phyloP scores from a whole-genome alignment of 2,329 filamentous ascomycete genomes.

The Mycosphaerelloides madeirae region DNA sequence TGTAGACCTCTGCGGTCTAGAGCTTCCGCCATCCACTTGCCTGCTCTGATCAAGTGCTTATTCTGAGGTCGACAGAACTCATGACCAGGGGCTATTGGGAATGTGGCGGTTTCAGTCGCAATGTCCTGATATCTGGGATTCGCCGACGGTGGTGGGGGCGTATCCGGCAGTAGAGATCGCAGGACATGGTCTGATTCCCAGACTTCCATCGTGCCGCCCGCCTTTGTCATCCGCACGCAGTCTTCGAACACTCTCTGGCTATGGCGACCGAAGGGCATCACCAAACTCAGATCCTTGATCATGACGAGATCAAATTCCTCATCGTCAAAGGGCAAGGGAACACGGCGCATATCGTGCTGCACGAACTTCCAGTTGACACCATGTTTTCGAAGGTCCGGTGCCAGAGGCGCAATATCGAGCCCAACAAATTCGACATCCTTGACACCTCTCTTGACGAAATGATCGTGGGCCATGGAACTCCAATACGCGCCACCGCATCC shows the following conservation, averaged over 20 bases:
- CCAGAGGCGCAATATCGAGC: constrained; percentile 72
- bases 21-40: constrained; percentile 72
- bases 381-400: constrained; percentile 59
- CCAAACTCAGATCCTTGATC: constrained; percentile 74
- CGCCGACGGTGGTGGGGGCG: constrained; percentile 54
- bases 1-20: constrained; percentile 67
- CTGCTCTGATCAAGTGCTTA: constrained; percentile 76
- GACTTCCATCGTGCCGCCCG: constrained; percentile 75
- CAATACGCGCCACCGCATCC: constrained; percentile 86
- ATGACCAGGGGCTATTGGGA: constrained; percentile 75
- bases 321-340: constrained; percentile 72
- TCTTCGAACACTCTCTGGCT: constrained; percentile 62
- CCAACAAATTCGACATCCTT: constrained; percentile 72
- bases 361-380: constrained; percentile 86
- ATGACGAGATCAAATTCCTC: constrained; percentile 84
- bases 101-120: constrained; percentile 69
- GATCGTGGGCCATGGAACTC: constrained; percentile 81
- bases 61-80: constrained; percentile 78
- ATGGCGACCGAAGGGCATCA: constrained; percentile 53
- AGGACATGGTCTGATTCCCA: constrained; percentile 87
- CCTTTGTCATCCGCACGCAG: constrained; percentile 68
- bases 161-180: constrained; percentile 75
- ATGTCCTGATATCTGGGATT: constrained; percentile 59
- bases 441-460: constrained; percentile 65
- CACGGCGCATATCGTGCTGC: constrained; percentile 74